Conservation (phyloP, 805 yeast species). For the Ogataea salicorniae region DNA sequence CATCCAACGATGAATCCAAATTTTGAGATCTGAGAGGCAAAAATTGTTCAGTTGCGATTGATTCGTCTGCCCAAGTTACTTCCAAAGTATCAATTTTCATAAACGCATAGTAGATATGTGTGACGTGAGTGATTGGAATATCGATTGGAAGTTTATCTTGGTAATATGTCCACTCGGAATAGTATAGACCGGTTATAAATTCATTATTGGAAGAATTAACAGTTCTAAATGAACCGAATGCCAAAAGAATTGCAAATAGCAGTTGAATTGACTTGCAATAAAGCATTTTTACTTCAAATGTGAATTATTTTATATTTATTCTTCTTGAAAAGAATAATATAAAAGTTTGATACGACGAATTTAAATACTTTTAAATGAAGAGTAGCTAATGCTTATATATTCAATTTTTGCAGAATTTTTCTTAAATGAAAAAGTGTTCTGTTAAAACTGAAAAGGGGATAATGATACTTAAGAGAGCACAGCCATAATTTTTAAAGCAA, state of each 20-base stretch:
- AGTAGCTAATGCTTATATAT: no score
- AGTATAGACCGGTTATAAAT: slow-evolving; percentile 33
- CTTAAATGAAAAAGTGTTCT: no score
- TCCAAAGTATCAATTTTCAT: slow-evolving; percentile 48
- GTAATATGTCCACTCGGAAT: slow-evolving; percentile 66
- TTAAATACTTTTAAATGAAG: no score
- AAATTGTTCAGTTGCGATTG: slow-evolving; percentile 52
- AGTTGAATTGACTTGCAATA: not conserved
- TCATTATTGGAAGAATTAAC: not conserved
- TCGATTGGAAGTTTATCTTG: slow-evolving; percentile 55
- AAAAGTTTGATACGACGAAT: no score
- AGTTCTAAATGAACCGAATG: not conserved
- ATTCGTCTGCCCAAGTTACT: slow-evolving; percentile 56
- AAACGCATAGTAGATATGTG: slow-evolving; percentile 79
- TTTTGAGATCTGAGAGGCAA: slow-evolving; percentile 10
- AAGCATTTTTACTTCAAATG: no score
- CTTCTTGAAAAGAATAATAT: no score
- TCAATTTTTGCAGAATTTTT: no score
- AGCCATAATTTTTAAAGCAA: no score
- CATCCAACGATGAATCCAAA: not conserved
- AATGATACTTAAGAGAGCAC: no score
- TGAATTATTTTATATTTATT: no score
- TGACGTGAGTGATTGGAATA: slow-evolving; percentile 49
- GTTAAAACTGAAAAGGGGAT: no score
- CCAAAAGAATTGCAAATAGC: not conserved